phyloP scores from a whole-genome alignment of 257 asterid species.

The Echium plantagineum region DNA sequence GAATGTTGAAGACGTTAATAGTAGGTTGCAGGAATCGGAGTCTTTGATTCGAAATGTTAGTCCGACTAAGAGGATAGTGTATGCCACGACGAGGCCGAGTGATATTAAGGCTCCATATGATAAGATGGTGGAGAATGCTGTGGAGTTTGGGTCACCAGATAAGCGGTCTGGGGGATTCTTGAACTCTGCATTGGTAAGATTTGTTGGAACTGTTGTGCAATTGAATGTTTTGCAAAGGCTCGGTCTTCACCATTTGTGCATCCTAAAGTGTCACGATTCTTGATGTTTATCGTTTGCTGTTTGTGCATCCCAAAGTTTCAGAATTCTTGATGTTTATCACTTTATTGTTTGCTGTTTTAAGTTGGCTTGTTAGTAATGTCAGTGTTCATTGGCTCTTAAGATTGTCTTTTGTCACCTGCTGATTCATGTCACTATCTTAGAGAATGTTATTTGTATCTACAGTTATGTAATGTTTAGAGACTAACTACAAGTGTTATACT shows the following conservation, averaged over 20 bases:
- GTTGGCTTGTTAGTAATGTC: background rate
- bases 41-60: constrained; percentile 42
- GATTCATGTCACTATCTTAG: too few species aligned
- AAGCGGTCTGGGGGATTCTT: constrained; percentile 95
- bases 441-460: background rate
- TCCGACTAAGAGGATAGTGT: constrained; percentile 72
- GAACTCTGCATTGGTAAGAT: constrained; percentile 91
- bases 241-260: background rate
- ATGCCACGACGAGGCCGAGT: constrained; percentile 73
- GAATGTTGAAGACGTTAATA: constrained; percentile 30
- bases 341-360: background rate
- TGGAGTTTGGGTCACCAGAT: constrained; percentile 94
- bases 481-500: background rate
- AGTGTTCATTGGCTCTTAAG: too few species aligned
- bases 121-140: constrained; percentile 90
- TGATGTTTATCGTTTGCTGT: background rate
- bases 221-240: background rate
- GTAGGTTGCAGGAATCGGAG: constrained; percentile 75
- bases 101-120: constrained; percentile 92
- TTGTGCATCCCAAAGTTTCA: background rate
- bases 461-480: background rate
- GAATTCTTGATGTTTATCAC: background rate
- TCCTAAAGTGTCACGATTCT: too few species aligned
- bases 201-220: constrained; percentile 7
- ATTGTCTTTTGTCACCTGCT: too few species aligned